Evolutionary conservation across 2,329 filamentous ascomycete species (phyloP).

Genomic region (Pseudogymnoascus sp.): DNA sequence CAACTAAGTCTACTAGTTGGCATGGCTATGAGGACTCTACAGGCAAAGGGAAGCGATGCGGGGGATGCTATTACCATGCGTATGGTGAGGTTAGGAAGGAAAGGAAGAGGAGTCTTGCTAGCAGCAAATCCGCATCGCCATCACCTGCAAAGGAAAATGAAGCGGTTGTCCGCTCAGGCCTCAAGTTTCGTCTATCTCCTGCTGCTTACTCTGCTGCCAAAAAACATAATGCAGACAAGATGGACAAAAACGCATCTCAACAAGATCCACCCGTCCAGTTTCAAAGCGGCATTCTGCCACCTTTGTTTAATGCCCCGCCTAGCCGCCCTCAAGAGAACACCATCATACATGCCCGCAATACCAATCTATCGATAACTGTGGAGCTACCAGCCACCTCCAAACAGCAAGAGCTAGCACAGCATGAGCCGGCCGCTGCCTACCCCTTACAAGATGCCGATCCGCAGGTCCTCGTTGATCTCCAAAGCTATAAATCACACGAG

Average conservation of each 20-base stretch:
- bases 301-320: background rate
- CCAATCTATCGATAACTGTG: background rate
- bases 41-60: background rate
- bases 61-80: background rate
- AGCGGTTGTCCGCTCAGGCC: background rate
- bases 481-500: background rate
- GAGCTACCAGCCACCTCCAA: background rate
- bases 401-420: background rate
- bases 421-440: background rate
- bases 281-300: background rate
- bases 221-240: background rate
- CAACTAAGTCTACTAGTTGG: background rate
- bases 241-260: background rate
- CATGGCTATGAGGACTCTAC: too few relatives aligned
- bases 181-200: background rate
- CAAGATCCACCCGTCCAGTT: background rate
- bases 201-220: background rate
- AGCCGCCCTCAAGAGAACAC: background rate
- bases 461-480: background rate
- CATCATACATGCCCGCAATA: background rate
- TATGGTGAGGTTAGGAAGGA: background rate
- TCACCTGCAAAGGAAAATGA: background rate
- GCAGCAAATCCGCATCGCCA: too few relatives aligned
- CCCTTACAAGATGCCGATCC: background rate
- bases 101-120: background rate